Base-by-base conservation (phyloP, 208 protist genomes). In the Acanthamoeba lenticulata region DNA sequence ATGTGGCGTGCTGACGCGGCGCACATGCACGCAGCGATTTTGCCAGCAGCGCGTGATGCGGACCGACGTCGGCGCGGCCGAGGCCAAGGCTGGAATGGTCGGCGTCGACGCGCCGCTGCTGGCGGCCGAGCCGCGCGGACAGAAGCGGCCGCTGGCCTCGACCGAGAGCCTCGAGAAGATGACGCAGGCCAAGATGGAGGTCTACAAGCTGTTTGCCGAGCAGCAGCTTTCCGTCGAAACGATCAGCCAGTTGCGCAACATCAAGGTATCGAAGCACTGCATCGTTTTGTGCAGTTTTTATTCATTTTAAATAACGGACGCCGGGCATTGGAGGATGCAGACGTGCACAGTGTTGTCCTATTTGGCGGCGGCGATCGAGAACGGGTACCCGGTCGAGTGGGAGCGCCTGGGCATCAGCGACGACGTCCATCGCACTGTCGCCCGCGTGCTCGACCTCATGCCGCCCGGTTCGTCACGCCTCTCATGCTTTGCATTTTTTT, bases 151-250 rank as follows among this genome's bases (percentile, higher is more conserved):
- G 7, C 77, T 55, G n/a, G n/a, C n/a, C n/a, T n/a, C n/a, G n/a
- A n/a, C n/a, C 24, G 77, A 86, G 19, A 29, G 77, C 15, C 15
- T 32, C 24, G 77, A 86, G 77, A 86, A 86, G 44, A 86, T 86
- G 77, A 86, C 77, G 19, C 77, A 44, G 36, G 77, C 77, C 38
- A 86, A 86, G 29, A 86, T 86, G 77, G 42, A 86, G 44, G 77
- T 72, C 7, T 86, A 86, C n/a, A 15, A 47, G 24, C 52, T 86
- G 77, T 86, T 86, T 55, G 44, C 44, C 17, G 44, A 86, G 42
- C 77, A 86, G 44, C 52, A 47, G 21, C 15, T 86, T 15, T 86
- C 77, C 6, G n/a, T 86, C 42, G 77, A 86, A 27, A 55, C 77
- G 24, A 86, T 86, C 38, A 13, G 24, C 42, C 36, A 38, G 13